A percentile compares a stretch with the other conserved stretches of the same genome.
Conservation (phyloP, 2,329 filamentous ascomycete genomes). For the Sporothrix sp. region DNA sequence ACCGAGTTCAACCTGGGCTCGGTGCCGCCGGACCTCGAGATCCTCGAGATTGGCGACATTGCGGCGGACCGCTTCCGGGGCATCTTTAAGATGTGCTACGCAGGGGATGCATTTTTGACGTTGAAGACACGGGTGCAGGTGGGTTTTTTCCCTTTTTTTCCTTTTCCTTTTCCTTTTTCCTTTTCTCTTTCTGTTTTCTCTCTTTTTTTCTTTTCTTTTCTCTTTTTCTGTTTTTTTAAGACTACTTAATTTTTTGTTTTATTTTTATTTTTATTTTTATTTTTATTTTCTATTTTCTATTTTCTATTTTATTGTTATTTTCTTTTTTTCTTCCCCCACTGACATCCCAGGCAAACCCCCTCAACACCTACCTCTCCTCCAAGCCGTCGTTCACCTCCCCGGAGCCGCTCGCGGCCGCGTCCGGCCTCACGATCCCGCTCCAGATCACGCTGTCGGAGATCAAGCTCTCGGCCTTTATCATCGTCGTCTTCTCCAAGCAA, state of each 20-base stretch:
- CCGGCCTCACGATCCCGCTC: slow-evolving; percentile 90
- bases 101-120: slow-evolving; percentile 89
- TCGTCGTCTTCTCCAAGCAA: slow-evolving; percentile 92
- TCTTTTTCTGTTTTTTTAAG: too few species aligned
- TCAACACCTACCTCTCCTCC: slow-evolving; percentile 90
- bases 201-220: background rate
- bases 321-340: too few species aligned
- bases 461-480: slow-evolving; percentile 92
- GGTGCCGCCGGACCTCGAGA: slow-evolving; percentile 89
- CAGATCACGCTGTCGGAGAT: slow-evolving; percentile 96
- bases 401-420: slow-evolving; percentile 80
- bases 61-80: slow-evolving; percentile 94
- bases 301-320: background rate
- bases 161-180: slow-evolving; percentile 13
- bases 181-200: background rate
- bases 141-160: slow-evolving; percentile 28
- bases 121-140: slow-evolving; percentile 91
- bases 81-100: slow-evolving; percentile 99
- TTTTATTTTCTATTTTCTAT: background rate
- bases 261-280: slow-evolving; percentile 13
- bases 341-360: slow-evolving; percentile 76
- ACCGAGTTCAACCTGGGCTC: slow-evolving; percentile 95
- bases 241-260: slow-evolving; percentile 22
- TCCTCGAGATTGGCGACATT: slow-evolving; percentile 93
- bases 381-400: slow-evolving; percentile 90